Conservation (phyloP, 306 rosid genomes). For the Delonix regia region DNA sequence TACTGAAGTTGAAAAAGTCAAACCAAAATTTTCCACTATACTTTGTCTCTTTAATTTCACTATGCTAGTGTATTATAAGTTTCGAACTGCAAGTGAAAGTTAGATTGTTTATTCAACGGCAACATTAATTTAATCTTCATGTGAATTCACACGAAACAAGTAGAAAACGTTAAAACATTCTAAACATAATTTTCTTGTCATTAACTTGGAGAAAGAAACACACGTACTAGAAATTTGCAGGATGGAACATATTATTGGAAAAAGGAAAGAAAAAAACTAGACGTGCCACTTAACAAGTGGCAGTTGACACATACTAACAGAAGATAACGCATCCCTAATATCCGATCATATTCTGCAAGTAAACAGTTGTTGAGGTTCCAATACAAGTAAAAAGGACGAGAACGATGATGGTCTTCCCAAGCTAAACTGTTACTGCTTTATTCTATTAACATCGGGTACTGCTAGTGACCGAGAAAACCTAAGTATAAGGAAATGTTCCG, state of each 20-base stretch:
- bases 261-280: no score
- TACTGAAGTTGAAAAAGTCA: no score
- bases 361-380: conserved; percentile 1
- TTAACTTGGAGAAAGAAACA: background rate
- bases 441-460: background rate
- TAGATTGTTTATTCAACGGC: background rate
- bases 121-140: background rate
- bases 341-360: background rate
- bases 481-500: conserved; percentile 52
- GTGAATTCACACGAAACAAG: background rate
- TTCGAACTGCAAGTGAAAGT: background rate
- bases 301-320: background rate
- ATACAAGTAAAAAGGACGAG: background rate
- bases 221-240: background rate
- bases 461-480: conserved; percentile 11
- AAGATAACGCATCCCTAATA: background rate
- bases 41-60: background rate
- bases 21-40: background rate
- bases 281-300: background rate
- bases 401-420: conserved; percentile 5
- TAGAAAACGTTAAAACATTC: background rate
- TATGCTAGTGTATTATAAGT: background rate
- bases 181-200: background rate
- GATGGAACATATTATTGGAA: background rate
- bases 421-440: conserved; percentile 18